phyloP scores from a whole-genome alignment of 176 grass and related monocot genomes.

The Saccharum spontaneum region DNA sequence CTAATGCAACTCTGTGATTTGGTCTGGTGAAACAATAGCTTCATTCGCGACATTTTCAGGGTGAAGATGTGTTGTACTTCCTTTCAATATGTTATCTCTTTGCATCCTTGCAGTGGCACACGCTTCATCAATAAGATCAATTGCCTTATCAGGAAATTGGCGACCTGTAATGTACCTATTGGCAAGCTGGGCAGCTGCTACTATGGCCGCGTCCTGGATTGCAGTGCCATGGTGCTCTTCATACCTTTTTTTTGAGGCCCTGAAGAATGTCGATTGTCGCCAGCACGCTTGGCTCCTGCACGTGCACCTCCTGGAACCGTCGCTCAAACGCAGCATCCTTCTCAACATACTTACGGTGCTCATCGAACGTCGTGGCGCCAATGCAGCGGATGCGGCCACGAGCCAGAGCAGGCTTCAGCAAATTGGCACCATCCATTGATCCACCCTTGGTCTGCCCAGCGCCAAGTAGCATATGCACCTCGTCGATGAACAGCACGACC shows the following conservation, averaged over 20 bases:
- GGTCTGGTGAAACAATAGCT: neutral
- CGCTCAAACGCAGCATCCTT: slow-evolving; percentile 30
- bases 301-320: slow-evolving; percentile 25
- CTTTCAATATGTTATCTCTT: neutral
- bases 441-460: neutral
- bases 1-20: neutral
- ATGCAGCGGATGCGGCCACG: slow-evolving; percentile 37
- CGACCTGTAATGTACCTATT: slow-evolving; percentile 26
- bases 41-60: neutral
- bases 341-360: slow-evolving; percentile 35
- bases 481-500: slow-evolving; percentile 36
- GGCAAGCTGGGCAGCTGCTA: slow-evolving; percentile 13
- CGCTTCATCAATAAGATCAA: slow-evolving; percentile 40
- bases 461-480: slow-evolving; percentile 31
- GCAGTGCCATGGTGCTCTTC: slow-evolving; percentile 10
- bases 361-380: slow-evolving; percentile 26
- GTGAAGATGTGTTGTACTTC: neutral
- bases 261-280: slow-evolving; percentile 18
- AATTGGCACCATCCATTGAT: slow-evolving; percentile 24
- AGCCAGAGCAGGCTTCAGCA: slow-evolving; percentile 35
- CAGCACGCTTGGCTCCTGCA: neutral
- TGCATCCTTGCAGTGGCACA: slow-evolving; percentile 11
- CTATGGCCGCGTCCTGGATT: slow-evolving; percentile 1
- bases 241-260: neutral
- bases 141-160: slow-evolving; percentile 41